phyloP scores from a whole-genome alignment of 2,329 filamentous ascomycete species.

The Amesomyces nigricolor region DNA sequence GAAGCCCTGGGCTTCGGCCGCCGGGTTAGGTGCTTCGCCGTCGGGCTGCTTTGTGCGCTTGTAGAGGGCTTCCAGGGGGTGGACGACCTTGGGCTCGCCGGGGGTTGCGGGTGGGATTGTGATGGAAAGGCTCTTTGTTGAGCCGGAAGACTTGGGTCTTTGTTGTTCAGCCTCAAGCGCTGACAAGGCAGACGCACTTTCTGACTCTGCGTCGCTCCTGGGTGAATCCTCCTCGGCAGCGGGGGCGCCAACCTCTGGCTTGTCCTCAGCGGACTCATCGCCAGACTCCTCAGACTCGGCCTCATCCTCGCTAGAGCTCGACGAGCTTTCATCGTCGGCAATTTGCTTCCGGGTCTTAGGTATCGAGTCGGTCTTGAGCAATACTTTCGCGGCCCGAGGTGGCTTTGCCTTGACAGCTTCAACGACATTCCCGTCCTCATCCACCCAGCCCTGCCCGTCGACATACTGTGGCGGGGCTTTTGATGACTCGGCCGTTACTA shows the following conservation, averaged over 20 bases:
- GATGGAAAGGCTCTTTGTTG: slow-evolving; percentile 48
- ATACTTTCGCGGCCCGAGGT: slow-evolving; percentile 26
- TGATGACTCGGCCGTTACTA: slow-evolving; percentile 36
- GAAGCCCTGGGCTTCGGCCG: slow-evolving; percentile 55
- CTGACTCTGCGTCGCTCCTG: neutral
- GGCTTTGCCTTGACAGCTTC: slow-evolving; percentile 48
- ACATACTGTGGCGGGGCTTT: slow-evolving; percentile 60
- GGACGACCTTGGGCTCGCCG: slow-evolving; percentile 54
- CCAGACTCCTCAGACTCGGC: slow-evolving; percentile 22
- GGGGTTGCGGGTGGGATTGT: slow-evolving; percentile 47
- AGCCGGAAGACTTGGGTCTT: slow-evolving; percentile 47
- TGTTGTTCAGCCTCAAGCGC: slow-evolving; percentile 30
- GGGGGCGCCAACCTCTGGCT: slow-evolving; percentile 8
- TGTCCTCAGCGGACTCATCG: slow-evolving; percentile 19
- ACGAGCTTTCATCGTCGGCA: slow-evolving; percentile 12
- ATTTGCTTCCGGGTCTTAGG: neutral
- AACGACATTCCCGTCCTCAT: slow-evolving; percentile 69
- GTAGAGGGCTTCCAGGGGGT: slow-evolving; percentile 89
- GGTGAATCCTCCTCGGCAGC: neutral
- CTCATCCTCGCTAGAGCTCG: slow-evolving; percentile 10
- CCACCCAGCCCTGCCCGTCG: slow-evolving; percentile 84
- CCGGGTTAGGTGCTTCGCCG: slow-evolving; percentile 31
- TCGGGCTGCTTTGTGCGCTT: slow-evolving; percentile 57
- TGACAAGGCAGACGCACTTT: slow-evolving; percentile 17
- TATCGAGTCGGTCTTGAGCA: slow-evolving; percentile 21